Evolutionary conservation across 106 monocot genomes (phyloP).

Genomic region (Platanthera zijinensis): DNA sequence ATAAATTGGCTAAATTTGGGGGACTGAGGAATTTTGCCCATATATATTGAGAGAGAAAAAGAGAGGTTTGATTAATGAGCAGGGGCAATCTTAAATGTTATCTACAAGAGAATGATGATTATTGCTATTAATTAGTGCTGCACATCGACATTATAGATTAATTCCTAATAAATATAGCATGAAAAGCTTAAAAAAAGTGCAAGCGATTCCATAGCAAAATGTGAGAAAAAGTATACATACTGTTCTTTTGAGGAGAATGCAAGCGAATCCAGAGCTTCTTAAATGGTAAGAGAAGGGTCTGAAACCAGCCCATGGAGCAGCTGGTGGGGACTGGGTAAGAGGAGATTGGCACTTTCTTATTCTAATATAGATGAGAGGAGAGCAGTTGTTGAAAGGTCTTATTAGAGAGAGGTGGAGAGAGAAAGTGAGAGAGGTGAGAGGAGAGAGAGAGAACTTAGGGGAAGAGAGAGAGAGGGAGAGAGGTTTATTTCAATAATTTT

Average conservation of each 20-base stretch:
- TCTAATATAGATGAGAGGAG: constrained; percentile 1
- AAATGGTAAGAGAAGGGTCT: constrained; percentile 45
- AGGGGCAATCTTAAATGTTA: background rate
- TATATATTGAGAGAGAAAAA: no score
- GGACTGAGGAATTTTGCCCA: no score
- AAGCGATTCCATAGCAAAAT: no score
- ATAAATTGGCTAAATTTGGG: no score
- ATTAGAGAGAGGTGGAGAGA: background rate
- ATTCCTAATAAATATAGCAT: background rate
- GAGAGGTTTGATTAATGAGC: background rate
- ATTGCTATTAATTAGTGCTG: background rate
- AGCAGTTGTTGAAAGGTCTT: background rate
- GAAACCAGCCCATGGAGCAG: constrained; percentile 46
- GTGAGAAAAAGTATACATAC: constrained; percentile 6
- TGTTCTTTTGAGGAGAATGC: constrained; percentile 25
- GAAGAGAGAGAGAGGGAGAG: background rate
- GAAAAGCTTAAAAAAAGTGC: background rate
- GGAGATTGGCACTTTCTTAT: background rate
- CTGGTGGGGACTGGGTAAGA: background rate
- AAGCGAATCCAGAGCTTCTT: constrained; percentile 58
- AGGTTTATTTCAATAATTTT: background rate
- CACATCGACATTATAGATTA: background rate
- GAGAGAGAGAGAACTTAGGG: background rate
- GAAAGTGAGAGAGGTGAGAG: background rate
- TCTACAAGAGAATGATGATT: background rate